Base-by-base conservation (phyloP, 1,139 yeast genomes). In the Geotrichum carabidarum region DNA sequence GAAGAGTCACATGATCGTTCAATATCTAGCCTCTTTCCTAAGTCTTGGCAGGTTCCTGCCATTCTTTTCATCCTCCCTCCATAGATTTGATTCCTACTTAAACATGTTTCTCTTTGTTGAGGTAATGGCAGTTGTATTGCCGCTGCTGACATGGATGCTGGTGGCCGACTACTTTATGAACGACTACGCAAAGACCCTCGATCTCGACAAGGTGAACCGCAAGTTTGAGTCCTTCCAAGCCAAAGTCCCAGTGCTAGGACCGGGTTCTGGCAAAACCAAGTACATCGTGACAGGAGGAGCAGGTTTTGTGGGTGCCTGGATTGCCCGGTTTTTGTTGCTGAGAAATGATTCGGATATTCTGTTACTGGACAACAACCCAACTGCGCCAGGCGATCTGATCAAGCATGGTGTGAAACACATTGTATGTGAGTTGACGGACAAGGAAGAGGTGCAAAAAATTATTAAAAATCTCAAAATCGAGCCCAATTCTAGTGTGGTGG, bases 291-390 rank as follows among this genome's bases (percentile, higher is more conserved):
- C 67, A 4, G 71, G 71, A 2, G 72, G 71, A 15, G 59, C 65
- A 14, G 71, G 71, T 8, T 69, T 67, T 49, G 51, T 62, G 30
- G 72, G 72, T 2, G 63, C 71, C 4, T 68, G 72, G 72, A 57
- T 68, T 14, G 65, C 61, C 32, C 62, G 72, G 14, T 65, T 64
- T 46, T 56, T 68, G 42, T 41, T 67, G 9, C 57, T 64, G 8
- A 61, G 71, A 1, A 64, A 63, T n/a, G 68, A 65, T 15, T 48
- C 48, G 7, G 53, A 58, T 15, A 60, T 63, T 27, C 50, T 59
- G 18, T 34, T 60, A 2, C 51, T 68, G 7, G 66, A 67, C 50
- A 56, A 56, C 17, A 60, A 59, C 11, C 42, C 49, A 6, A 58
- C 56, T 9, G 60, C 62, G 11, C 68, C 70, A 8, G 48, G 56